phyloP scores from a whole-genome alignment of 78 protist genomes.

The Tieghemostelium lacteum region DNA sequence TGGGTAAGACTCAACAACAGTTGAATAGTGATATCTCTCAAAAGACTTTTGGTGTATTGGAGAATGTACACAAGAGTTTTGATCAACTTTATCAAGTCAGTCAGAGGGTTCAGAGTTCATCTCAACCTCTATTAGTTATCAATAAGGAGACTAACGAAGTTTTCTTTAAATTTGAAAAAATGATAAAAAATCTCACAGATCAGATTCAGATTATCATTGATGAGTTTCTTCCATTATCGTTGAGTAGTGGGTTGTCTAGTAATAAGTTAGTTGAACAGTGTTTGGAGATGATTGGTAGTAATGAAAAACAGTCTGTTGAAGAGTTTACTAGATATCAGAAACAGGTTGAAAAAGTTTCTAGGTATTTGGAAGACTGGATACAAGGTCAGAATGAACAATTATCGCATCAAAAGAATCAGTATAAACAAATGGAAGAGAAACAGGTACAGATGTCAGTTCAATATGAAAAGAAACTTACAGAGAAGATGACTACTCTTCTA shows the following conservation, averaged over 20 bases:
- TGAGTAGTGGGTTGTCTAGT: neutral
- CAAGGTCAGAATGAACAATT: neutral
- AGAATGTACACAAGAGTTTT: too few relatives aligned
- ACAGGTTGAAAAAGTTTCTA: conserved; percentile 1
- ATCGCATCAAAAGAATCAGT: neutral
- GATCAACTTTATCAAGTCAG: neutral
- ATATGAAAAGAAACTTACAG: conserved; percentile 11
- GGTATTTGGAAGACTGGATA: neutral
- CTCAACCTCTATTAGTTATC: conserved; percentile 8
- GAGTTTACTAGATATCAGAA: neutral
- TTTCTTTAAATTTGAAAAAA: conserved; percentile 8
- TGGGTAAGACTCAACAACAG: too few relatives aligned
- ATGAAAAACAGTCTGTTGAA: neutral
- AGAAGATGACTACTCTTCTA: neutral
- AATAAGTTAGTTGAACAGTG: too few relatives aligned
- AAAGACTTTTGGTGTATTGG: too few relatives aligned
- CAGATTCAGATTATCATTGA: neutral
- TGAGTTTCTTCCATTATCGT: neutral
- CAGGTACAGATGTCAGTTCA: neutral
- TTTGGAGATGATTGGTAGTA: neutral
- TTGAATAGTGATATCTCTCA: too few relatives aligned
- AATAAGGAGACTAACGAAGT: conserved; percentile 28
- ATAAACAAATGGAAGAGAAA: conserved; percentile 4
- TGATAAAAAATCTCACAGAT: neutral
- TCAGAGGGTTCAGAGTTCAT: neutral